Conservation (phyloP, 345 rosid genomes). For the Euphorbia lathyris region DNA sequence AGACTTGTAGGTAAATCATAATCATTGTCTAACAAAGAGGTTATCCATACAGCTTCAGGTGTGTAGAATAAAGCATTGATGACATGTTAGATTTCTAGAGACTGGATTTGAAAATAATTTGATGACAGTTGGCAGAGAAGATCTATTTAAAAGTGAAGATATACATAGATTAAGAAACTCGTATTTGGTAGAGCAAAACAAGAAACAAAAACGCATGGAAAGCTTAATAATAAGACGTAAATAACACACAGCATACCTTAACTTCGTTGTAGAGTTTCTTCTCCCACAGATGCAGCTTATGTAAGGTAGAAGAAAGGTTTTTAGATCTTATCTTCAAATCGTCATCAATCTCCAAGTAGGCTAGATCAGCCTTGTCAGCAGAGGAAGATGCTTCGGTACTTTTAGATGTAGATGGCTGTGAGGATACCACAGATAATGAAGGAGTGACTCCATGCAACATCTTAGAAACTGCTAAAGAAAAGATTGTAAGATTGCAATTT, state of each 20-base stretch:
- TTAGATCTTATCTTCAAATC: constrained; percentile 63
- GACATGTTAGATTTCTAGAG: neutral
- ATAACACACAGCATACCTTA: constrained; percentile 49
- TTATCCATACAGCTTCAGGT: neutral
- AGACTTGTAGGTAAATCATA: neutral
- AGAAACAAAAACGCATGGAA: neutral
- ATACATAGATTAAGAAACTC: neutral
- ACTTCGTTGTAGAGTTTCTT: constrained; percentile 89
- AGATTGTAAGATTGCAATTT: constrained; percentile 19
- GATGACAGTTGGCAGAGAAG: neutral
- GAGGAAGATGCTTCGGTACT: constrained; percentile 44
- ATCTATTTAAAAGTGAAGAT: neutral
- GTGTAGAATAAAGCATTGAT: neutral
- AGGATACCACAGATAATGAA: constrained; percentile 46
- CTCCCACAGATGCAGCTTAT: constrained; percentile 87
- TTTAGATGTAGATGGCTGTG: constrained; percentile 57
- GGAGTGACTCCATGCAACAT: constrained; percentile 62
- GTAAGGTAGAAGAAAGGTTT: constrained; percentile 87
- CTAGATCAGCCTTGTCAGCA: constrained; percentile 31
- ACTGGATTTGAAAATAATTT: neutral
- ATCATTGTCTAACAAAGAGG: neutral
- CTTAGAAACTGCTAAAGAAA: constrained; percentile 47
- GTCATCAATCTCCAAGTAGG: constrained; percentile 54
- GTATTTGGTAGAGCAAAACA: neutral
- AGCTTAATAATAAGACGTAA: neutral